Conservation (phyloP, 2,329 filamentous ascomycete genomes). For the Cercospora nicotianae region DNA sequence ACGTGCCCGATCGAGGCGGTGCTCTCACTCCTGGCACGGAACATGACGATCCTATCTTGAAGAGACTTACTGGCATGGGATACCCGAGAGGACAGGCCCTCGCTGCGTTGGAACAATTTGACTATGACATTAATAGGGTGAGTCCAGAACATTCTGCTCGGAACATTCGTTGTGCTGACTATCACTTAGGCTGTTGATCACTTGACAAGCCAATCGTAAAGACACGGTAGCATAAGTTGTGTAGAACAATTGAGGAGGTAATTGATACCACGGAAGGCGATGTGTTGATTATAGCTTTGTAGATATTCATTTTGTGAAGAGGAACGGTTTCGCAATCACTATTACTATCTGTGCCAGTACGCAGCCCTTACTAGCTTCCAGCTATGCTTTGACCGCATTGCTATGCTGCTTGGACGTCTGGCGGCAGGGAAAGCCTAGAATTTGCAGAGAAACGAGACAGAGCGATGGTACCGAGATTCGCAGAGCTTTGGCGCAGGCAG, state of each 20-base stretch:
- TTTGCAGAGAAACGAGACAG: neutral
- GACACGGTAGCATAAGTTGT: neutral
- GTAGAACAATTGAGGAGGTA: neutral
- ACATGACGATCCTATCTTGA: slow-evolving; percentile 88
- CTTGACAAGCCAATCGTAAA: slow-evolving; percentile 21
- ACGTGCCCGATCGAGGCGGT: slow-evolving; percentile 51
- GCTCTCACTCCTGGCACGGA: slow-evolving; percentile 71
- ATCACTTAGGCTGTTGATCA: slow-evolving; percentile 25
- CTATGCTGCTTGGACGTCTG: neutral
- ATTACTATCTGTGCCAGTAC: neutral
- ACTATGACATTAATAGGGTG: slow-evolving; percentile 95
- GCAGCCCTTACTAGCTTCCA: neutral
- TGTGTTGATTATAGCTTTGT: slow-evolving; percentile 2
- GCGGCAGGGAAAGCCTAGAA: neutral
- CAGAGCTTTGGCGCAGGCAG: neutral
- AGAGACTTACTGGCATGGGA: slow-evolving; percentile 86
- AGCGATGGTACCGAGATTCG: neutral
- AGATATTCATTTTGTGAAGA: neutral
- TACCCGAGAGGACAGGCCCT: slow-evolving; percentile 74
- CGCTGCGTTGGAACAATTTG: slow-evolving; percentile 83
- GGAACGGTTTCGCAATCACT: neutral
- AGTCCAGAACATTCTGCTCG: slow-evolving; percentile 38
- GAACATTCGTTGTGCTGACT: slow-evolving; percentile 1
- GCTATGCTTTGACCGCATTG: too few relatives aligned
- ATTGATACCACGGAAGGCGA: neutral